Percentiles rank a stretch among this genome's conserved stretches.
Evolutionary conservation across 768 basidiomycete genomes (phyloP).

Genomic region (Pleurotus giganteus): DNA sequence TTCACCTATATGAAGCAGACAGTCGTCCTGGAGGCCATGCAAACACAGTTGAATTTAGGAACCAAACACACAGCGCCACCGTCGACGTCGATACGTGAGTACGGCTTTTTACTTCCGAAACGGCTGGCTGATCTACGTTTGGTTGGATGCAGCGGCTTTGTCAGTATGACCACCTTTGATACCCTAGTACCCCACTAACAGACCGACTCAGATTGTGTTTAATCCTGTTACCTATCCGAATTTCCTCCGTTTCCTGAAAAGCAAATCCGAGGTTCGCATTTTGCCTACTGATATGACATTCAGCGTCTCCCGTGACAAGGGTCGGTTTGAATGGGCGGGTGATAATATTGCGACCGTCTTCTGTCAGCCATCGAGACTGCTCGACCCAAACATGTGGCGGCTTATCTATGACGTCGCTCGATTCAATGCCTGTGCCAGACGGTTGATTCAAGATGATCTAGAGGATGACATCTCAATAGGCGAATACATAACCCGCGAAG

Average conservation of each 20-base stretch:
- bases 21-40: slow-evolving; percentile 72
- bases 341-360: slow-evolving; percentile 61
- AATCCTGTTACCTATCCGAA: slow-evolving; percentile 79
- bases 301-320: slow-evolving; percentile 68
- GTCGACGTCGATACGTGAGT: slow-evolving; percentile 72
- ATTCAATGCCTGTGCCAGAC: slow-evolving; percentile 69
- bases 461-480: slow-evolving; percentile 39
- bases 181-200: neutral
- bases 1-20: slow-evolving; percentile 73
- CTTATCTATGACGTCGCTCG: slow-evolving; percentile 69
- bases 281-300: slow-evolving; percentile 76
- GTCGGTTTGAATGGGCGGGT: slow-evolving; percentile 77
- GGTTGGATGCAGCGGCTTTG: slow-evolving; percentile 48
- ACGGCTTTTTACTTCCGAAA: neutral
- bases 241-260: slow-evolving; percentile 65
- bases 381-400: slow-evolving; percentile 68
- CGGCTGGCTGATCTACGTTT: neutral
- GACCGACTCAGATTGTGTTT: slow-evolving; percentile 58
- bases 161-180: slow-evolving; percentile 24
- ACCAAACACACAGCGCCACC: slow-evolving; percentile 31
- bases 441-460: slow-evolving; percentile 34
- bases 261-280: slow-evolving; percentile 44
- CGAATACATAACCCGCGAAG: slow-evolving; percentile 58
- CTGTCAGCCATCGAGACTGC: slow-evolving; percentile 58
- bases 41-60: slow-evolving; percentile 61